Base-by-base conservation (phyloP, 345 rosid species). In the Mallotus nudiflorus region DNA sequence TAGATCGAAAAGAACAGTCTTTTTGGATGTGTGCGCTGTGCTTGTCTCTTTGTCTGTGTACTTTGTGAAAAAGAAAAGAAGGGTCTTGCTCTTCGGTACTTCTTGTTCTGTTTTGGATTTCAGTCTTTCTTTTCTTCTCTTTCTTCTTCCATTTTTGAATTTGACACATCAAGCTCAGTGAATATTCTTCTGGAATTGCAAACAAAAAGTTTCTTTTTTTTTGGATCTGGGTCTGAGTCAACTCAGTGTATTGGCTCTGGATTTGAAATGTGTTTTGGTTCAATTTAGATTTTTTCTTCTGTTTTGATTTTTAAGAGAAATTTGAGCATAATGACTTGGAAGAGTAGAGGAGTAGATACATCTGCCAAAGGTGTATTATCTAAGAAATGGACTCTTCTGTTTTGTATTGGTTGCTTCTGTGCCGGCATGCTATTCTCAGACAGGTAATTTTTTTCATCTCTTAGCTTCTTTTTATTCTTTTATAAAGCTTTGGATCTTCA, bases 321-420 rank as follows among this genome's bases (percentile, higher is more conserved):
- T 28, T 40, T 20, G 31, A 33, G 1, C 46, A 65, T 20, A 57
- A 86, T 89, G 91, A 35, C 66, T 76, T 85, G 89, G 93, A 89
- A 82, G 89, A 79, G 76, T 66, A 83, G 81, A 81, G 89, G 85
- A 66, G 71, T 77, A 6, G 91, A 89, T 58, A 61, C 81, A 42
- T 77, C 71, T 79, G 63, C 84, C 6, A 85, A 72, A 82, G 73
- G 82, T 73, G 53, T 76, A 57, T 87, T 89, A 59, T 85, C 99
- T 1, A 88, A 72, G 86, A 95, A 87, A 86, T 90, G 95, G 99
- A 72, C 91, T 65, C 69, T 90, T 44, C 72, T 92, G 73, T 83
- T 95, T 78, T 95, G 97, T 73, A 79, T 91, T 72, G 96, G 96
- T 29, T 91, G 96, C 84, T 90, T 94, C 82, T 91, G 95, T 76